Base-by-base conservation (phyloP, 1,284 basidiomycete genomes). In the Salmacisia buchloeana region DNA sequence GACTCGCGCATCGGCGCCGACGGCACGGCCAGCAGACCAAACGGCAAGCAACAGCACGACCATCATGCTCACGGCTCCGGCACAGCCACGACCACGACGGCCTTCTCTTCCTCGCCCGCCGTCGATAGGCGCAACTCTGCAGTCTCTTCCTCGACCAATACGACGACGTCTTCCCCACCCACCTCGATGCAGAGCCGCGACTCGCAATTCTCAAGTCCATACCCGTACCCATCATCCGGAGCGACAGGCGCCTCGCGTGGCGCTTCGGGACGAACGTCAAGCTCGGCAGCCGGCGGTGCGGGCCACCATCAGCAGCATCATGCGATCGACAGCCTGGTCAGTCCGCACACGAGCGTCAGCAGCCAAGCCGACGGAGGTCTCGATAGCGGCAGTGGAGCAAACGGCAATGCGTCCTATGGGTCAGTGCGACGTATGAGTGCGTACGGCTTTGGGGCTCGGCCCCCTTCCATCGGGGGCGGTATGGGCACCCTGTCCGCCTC, bases 281-380 rank as follows among this genome's bases (percentile, higher is more conserved):
- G n/a, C n/a, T n/a, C n/a, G n/a, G n/a, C n/a, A n/a, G n/a, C n/a
- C n/a, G n/a, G n/a, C n/a, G n/a, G n/a, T n/a, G n/a, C n/a, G n/a
- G n/a, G n/a, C n/a, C n/a, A n/a, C n/a, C n/a, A n/a, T n/a, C n/a
- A n/a, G n/a, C n/a, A n/a, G n/a, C n/a, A n/a, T n/a, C n/a, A n/a
- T n/a, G n/a, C n/a, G n/a, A n/a, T n/a, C n/a, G 49, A 54, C 29
- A 54, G 27, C 49, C 49, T 54, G 3, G 27, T 54, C 25, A 54
- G 49, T 29, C 49, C 49, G 12, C 49, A 54, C 21, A 54, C 49
- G 3, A 54, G 49, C 15, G 6, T 54, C 7, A 54, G 49, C 49
- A 54, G 49, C 29, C 49, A 54, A n/a, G 49, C 49, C 3, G 49
- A 54, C n/a, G n/a, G n/a, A n/a, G n/a, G n/a, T n/a, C n/a, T n/a